phyloP scores from a whole-genome alignment of 805 yeast species.

The Yarrowia deformans region DNA sequence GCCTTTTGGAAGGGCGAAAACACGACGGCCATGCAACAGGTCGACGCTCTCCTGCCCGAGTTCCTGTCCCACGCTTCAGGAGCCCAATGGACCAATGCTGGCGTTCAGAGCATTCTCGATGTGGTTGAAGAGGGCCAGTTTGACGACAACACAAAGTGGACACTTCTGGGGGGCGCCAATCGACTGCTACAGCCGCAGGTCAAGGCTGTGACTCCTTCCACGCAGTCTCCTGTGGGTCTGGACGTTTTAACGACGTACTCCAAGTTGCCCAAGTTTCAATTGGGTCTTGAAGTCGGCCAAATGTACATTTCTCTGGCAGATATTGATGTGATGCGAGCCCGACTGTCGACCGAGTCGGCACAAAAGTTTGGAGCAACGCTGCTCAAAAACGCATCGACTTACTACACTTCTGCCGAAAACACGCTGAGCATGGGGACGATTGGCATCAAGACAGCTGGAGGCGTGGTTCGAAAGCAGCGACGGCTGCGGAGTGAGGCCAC shows the following conservation, averaged over 20 bases:
- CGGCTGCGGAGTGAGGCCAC: conserved; percentile 42
- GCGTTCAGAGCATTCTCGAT: conserved; percentile 7
- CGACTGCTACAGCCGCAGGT: neutral
- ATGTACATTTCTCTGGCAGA: conserved; percentile 25
- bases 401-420: conserved; percentile 23
- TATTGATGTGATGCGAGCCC: conserved; percentile 11
- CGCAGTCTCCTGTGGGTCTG: conserved; percentile 13
- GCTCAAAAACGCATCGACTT: conserved; percentile 17
- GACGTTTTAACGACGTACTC: conserved; percentile 8
- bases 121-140: neutral
- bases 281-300: conserved; percentile 22
- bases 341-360: conserved; percentile 5
- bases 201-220: neutral
- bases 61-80: conserved; percentile 16
- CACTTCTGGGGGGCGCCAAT: conserved; percentile 14
- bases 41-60: conserved; percentile 1
- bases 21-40: neutral
- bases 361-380: conserved; percentile 4
- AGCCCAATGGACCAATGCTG: conserved; percentile 32
- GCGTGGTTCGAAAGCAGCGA: conserved; percentile 20
- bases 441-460: conserved; percentile 28
- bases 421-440: conserved; percentile 17
- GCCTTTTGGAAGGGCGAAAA: conserved; percentile 28
- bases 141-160: neutral
- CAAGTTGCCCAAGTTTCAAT: conserved; percentile 7